A percentile compares a stretch with the other conserved stretches of the same genome.
phyloP scores from a whole-genome alignment of 2,329 filamentous ascomycete genomes.

The Trichoderma atrobrunneum region DNA sequence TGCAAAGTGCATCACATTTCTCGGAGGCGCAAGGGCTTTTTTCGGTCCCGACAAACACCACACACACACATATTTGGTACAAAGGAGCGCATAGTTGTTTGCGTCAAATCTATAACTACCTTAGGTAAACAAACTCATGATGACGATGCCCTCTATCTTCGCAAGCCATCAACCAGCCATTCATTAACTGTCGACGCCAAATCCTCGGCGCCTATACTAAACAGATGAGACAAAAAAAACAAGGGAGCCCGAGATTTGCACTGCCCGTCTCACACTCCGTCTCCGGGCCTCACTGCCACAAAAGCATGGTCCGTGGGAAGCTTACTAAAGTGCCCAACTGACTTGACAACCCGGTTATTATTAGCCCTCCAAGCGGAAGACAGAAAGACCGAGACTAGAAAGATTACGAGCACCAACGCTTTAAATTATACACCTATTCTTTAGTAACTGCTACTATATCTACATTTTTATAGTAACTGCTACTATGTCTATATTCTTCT shows the following conservation, averaged over 20 bases:
- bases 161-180: background rate
- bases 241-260: background rate
- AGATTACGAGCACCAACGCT: too few species aligned
- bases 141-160: background rate
- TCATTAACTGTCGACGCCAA: background rate
- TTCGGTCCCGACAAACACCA: background rate
- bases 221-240: background rate
- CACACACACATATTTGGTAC: background rate
- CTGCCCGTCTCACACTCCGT: conserved; percentile 11
- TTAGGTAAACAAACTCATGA: background rate
- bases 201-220: background rate
- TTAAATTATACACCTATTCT: too few species aligned
- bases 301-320: background rate
- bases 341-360: background rate
- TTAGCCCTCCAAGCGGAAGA: too few species aligned
- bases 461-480: too few species aligned
- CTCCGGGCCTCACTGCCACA: background rate
- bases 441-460: too few species aligned
- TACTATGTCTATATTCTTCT: too few species aligned
- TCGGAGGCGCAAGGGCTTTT: background rate
- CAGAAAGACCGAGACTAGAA: too few species aligned
- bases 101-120: background rate
- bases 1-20: background rate
- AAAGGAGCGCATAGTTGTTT: background rate
- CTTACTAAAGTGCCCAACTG: background rate